Percentiles rank a stretch among this genome's conserved stretches.
phyloP scores from a whole-genome alignment of 306 rosid genomes.

The Vigna angularis region DNA sequence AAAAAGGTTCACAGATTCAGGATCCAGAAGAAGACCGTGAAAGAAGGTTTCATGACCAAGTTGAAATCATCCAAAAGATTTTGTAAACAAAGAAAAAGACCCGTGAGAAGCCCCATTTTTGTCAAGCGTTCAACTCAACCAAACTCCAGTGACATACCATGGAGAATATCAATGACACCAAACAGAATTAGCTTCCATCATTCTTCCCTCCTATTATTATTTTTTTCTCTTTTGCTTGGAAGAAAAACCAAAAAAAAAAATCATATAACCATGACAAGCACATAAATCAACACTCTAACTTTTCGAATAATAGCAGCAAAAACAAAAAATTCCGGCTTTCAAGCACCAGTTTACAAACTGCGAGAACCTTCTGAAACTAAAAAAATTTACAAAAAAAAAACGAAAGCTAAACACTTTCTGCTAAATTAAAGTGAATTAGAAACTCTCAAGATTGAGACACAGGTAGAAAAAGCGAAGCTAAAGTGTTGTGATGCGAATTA shows the following conservation, averaged over 20 bases:
- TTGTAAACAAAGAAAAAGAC: slow-evolving; percentile 8
- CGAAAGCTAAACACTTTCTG: background rate
- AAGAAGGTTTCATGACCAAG: slow-evolving; percentile 11
- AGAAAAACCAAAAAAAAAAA: background rate
- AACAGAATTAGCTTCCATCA: background rate
- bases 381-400: background rate
- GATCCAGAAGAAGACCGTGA: slow-evolving; percentile 24
- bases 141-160: slow-evolving; percentile 23
- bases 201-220: background rate
- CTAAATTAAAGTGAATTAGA: background rate
- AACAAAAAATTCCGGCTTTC: background rate
- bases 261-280: slow-evolving; percentile 14
- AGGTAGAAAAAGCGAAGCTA: background rate
- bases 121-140: slow-evolving; percentile 16
- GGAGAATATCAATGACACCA: slow-evolving; percentile 3
- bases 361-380: background rate
- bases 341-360: background rate
- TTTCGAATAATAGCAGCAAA: background rate
- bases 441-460: background rate
- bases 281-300: background rate
- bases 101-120: slow-evolving; percentile 34
- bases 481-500: background rate
- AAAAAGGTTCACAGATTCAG: background rate
- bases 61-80: slow-evolving; percentile 33
- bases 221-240: background rate